Base-by-base conservation (phyloP, 441 rosid genomes). In the Erodium texanum region DNA sequence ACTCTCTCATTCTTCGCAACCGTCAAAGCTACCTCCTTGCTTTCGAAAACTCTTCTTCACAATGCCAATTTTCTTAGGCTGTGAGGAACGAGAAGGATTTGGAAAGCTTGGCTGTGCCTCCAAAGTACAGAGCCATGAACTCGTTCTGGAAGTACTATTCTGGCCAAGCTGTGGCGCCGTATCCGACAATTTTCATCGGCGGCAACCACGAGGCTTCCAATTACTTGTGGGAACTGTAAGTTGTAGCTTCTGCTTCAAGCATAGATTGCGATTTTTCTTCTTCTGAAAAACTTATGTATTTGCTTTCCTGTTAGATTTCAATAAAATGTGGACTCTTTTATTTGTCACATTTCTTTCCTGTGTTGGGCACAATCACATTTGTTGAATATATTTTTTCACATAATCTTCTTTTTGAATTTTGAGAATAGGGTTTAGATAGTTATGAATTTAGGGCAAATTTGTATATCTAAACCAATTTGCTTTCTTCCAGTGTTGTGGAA, bases 191-290 rank as follows among this genome's bases (percentile, higher is more conserved):
- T 6, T 93, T 91, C 80, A 88, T 93, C n/a, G 93, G 95, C 24
- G 96, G 99, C 7, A 93, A 93, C 77, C 99, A 91, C 27, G 99
- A 93, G 77, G 97, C 99, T 74, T 93, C 96, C 3, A 93, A 93
- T 73, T 90, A 91, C 82, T 80, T 87, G 73, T 93, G 96, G 96
- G 97, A 89, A 79, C 64, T 91, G 96, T 88, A 68, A 75, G 95
- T 76, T 10, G 11, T 36, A 36, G 43, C 43, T 38, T 38, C 11
- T 7, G 7, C 38, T 34, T 34, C 38, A 34, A 34, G 7, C 7
- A 34, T 0, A 34, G 0, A 2, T 8, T 34, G 11, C 45, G 8
- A 38, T 38, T 38, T 5, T 38, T 27, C n/a, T n/a, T n/a, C n/a
- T 27, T 27, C 29, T 4, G 29, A 4, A 27, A 27, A 1, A 27